Conservation (phyloP, 2,329 filamentous ascomycete genomes). For the Madurella mycetomatis region DNA sequence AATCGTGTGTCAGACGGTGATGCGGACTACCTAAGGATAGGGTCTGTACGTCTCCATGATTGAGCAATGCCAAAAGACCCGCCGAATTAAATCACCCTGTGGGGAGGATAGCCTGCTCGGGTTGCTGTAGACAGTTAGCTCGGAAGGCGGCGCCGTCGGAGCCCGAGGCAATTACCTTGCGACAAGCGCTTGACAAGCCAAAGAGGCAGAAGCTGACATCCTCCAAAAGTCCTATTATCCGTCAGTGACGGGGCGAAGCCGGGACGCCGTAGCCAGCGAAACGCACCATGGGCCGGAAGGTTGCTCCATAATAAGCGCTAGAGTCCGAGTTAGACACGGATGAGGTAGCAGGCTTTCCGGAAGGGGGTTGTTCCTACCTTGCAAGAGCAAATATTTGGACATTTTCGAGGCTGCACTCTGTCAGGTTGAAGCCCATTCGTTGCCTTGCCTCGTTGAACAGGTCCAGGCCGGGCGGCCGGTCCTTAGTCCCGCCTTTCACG, state of each 20-base stretch:
- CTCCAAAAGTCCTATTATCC: constrained; percentile 54
- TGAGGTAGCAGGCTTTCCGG: background rate
- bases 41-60: constrained; percentile 47
- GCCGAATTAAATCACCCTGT: constrained; percentile 48
- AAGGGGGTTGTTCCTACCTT: constrained; percentile 38
- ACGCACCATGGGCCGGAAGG: constrained; percentile 47
- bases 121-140: constrained; percentile 28
- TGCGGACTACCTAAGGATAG: background rate
- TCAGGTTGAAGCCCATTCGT: constrained; percentile 53
- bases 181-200: constrained; percentile 53
- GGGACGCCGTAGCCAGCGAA: background rate
- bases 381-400: constrained; percentile 55
- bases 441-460: constrained; percentile 60
- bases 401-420: constrained; percentile 53
- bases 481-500: constrained; percentile 46
- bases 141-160: background rate
- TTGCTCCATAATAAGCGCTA: constrained; percentile 51
- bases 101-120: constrained; percentile 43
- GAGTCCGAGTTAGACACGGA: constrained; percentile 1
- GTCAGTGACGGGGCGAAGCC: background rate
- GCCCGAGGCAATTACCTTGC: constrained; percentile 39
- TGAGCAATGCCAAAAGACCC: constrained; percentile 54
- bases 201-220: constrained; percentile 50
- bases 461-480: constrained; percentile 51
- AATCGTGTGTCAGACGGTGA: constrained; percentile 16